These are phyloP conservation scores for Pseudocercospora eumusae DNA, from an alignment of 2,329 filamentous ascomycete genomes.

Conservation along the genomic window DNA sequence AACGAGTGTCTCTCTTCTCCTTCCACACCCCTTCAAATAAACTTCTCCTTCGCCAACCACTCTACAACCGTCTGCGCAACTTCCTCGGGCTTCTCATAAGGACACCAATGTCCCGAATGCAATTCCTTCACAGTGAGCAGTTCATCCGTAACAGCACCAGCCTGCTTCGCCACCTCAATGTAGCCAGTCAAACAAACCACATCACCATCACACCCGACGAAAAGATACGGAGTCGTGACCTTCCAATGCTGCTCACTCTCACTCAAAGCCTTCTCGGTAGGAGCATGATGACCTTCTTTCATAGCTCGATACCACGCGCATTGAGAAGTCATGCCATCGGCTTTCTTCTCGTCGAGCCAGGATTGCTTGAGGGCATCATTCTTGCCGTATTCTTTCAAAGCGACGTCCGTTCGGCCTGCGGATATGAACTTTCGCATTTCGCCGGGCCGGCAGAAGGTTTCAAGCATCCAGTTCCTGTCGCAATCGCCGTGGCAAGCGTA, in stretches of 20 bases:
- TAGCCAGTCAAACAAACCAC: constrained; percentile 30
- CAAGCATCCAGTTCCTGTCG: constrained; percentile 32
- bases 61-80: constrained; percentile 24
- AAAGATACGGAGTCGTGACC: constrained; percentile 41
- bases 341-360: constrained; percentile 39
- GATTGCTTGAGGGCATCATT: constrained; percentile 37
- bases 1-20: background rate
- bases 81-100: constrained; percentile 34
- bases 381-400: constrained; percentile 41
- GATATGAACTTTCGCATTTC: constrained; percentile 39
- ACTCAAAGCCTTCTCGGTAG: constrained; percentile 24
- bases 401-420: constrained; percentile 28
- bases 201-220: constrained; percentile 37
- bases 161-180: constrained; percentile 25
- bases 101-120: constrained; percentile 33
- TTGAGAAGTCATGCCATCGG: constrained; percentile 40
- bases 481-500: constrained; percentile 30
- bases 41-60: constrained; percentile 25
- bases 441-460: constrained; percentile 43
- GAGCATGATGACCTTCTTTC: constrained; percentile 31
- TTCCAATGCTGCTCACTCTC: constrained; percentile 17
- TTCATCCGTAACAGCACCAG: constrained; percentile 29
- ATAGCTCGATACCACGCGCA: constrained; percentile 43
- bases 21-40: background rate
- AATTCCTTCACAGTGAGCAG: constrained; percentile 23